These are phyloP conservation scores for Metarhizium humberi DNA, from an alignment of 2,329 filamentous ascomycete genomes.

Conservation along the genomic window DNA sequence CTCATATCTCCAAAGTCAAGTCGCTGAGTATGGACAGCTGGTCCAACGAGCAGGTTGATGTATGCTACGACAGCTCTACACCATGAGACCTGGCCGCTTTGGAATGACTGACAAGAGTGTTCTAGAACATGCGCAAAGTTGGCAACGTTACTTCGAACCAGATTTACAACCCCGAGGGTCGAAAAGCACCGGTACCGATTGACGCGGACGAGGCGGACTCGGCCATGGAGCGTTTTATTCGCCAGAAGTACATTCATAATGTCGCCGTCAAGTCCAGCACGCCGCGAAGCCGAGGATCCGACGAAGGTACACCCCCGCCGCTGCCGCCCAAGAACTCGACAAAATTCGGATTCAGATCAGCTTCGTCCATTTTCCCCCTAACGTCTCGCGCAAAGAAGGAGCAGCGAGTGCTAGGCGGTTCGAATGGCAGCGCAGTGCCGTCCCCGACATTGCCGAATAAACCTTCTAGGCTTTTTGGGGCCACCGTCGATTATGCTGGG, in stretches of 20 bases:
- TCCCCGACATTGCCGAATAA: slow-evolving; percentile 46
- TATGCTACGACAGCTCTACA: slow-evolving; percentile 32
- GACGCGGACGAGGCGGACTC: slow-evolving; percentile 89
- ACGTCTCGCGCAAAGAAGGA: slow-evolving; percentile 53
- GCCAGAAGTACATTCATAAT: slow-evolving; percentile 79
- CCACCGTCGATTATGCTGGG: slow-evolving; percentile 47
- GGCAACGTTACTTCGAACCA: slow-evolving; percentile 83
- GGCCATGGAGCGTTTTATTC: slow-evolving; percentile 90
- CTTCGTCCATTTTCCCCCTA: slow-evolving; percentile 59
- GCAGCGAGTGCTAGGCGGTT: slow-evolving; percentile 20
- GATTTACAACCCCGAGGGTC: slow-evolving; percentile 78
- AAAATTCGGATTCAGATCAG: slow-evolving; percentile 48
- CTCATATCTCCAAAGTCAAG: slow-evolving; percentile 97
- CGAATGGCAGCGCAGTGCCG: slow-evolving; percentile 13
- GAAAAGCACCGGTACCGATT: slow-evolving; percentile 74
- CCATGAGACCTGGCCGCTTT: background rate
- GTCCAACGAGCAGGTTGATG: slow-evolving; percentile 92
- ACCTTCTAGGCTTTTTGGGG: slow-evolving; percentile 59
- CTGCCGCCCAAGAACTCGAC: slow-evolving; percentile 56
- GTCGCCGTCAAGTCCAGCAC: slow-evolving; percentile 26
- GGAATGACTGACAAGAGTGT: background rate
- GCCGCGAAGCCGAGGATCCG: slow-evolving; percentile 39
- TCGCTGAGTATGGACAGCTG: slow-evolving; percentile 98
- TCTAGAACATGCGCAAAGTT: slow-evolving; percentile 83
- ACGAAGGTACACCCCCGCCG: slow-evolving; percentile 50